Conservation (phyloP, 2,329 filamentous ascomycete genomes). For the Hymenoscyphus albidus region DNA sequence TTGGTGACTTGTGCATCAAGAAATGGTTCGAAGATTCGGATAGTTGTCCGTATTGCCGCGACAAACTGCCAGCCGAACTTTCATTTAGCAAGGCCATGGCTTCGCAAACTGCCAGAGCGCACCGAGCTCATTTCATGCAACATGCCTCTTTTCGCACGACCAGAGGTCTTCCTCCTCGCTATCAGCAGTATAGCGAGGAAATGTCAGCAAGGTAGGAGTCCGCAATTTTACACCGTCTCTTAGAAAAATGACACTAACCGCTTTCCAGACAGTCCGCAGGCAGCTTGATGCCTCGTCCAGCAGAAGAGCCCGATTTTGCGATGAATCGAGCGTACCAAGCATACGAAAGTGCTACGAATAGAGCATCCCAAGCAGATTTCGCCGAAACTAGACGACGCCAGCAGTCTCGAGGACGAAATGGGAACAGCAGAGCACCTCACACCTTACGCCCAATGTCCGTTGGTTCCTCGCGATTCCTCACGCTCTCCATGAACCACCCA, state of each 20-base stretch:
- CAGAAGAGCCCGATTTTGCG: conserved; percentile 18
- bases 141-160: neutral
- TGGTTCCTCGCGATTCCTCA: conserved; percentile 23
- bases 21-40: conserved; percentile 62
- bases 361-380: conserved; percentile 20
- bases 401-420: conserved; percentile 23
- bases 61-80: conserved; percentile 53
- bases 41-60: conserved; percentile 61
- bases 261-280: neutral
- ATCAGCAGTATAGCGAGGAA: conserved; percentile 7
- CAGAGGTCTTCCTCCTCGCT: conserved; percentile 1
- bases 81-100: conserved; percentile 18
- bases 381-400: conserved; percentile 25
- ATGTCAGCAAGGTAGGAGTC: conserved; percentile 5
- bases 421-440: conserved; percentile 20
- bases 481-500: conserved; percentile 10
- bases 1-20: conserved; percentile 61
- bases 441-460: conserved; percentile 24
- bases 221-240: neutral
- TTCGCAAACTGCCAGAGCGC: conserved; percentile 10
- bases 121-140: conserved; percentile 16
- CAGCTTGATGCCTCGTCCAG: neutral
- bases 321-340: conserved; percentile 6
- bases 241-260: neutral
- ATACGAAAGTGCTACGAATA: conserved; percentile 5